A percentile compares a stretch with the other conserved stretches of the same genome.
Evolutionary conservation across 1,139 yeast genomes (phyloP).

Genomic region (Sugiyamaella novakii): DNA sequence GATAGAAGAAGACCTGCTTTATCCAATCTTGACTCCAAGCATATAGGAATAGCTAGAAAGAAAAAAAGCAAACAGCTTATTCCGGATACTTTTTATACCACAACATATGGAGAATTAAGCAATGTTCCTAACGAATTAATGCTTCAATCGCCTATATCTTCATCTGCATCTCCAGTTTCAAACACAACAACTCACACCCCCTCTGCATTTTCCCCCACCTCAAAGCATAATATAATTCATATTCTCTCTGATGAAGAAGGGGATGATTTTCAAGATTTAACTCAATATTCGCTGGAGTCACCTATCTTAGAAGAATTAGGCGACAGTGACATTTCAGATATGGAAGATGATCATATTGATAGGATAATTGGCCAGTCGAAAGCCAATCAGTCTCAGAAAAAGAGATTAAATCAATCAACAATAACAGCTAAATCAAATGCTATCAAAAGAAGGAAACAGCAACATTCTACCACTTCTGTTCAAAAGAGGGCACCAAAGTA

Average conservation of each 20-base stretch:
- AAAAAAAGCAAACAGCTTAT: slow-evolving; percentile 13
- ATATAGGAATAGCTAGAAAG: slow-evolving; percentile 26
- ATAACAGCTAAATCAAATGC: no score
- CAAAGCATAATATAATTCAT: background rate
- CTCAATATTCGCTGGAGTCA: background rate
- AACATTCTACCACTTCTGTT: slow-evolving; percentile 2
- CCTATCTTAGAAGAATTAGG: background rate
- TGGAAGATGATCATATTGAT: slow-evolving; percentile 18
- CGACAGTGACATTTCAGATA: slow-evolving; percentile 4
- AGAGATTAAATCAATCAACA: background rate
- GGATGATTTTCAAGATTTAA: background rate
- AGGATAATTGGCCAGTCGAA: slow-evolving; percentile 3
- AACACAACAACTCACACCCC: no score
- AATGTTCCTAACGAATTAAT: no score
- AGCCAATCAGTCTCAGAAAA: background rate
- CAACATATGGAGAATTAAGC: no score
- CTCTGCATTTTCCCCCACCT: background rate
- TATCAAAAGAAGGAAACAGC: slow-evolving; percentile 2
- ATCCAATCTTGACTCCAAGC: slow-evolving; percentile 9
- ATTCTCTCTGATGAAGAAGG: background rate
- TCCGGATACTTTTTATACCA: background rate
- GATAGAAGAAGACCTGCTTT: background rate
- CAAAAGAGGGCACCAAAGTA: background rate
- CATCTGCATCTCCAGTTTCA: background rate
- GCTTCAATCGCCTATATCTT: background rate